A percentile compares a stretch with the other conserved stretches of the same genome.
Evolutionary conservation across 2,329 filamentous ascomycete species (phyloP).

Genomic region (Penicillium hordei): DNA sequence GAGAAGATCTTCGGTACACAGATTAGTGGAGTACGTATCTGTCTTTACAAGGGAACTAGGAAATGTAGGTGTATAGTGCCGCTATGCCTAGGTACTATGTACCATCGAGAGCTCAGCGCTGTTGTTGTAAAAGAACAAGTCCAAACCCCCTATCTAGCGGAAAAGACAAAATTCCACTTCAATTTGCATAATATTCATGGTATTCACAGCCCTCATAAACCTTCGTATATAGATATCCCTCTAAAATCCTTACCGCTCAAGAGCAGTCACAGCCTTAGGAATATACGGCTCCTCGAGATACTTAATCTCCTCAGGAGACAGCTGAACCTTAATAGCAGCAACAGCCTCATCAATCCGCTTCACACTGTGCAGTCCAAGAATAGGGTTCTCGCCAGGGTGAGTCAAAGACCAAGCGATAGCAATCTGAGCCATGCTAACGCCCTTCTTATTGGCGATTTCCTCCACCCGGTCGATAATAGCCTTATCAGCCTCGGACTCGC

Average conservation of each 20-base stretch:
- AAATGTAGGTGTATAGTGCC: neutral
- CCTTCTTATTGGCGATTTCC: slow-evolving; percentile 59
- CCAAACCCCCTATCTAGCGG: neutral
- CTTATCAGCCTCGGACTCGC: slow-evolving; percentile 50
- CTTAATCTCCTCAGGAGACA: slow-evolving; percentile 60
- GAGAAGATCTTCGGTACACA: neutral
- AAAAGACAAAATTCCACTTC: neutral
- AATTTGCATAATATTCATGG: neutral
- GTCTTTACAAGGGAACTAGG: neutral
- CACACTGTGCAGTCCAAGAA: slow-evolving; percentile 61
- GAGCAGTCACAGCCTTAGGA: slow-evolving; percentile 44
- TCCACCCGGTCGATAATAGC: slow-evolving; percentile 57
- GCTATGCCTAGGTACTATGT: neutral
- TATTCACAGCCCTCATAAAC: neutral
- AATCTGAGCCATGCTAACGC: slow-evolving; percentile 63
- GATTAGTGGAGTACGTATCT: neutral
- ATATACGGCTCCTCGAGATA: slow-evolving; percentile 64
- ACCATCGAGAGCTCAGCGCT: neutral
- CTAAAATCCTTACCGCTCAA: slow-evolving; percentile 27
- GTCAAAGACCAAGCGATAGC: slow-evolving; percentile 63
- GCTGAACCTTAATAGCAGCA: slow-evolving; percentile 44
- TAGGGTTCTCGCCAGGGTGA: slow-evolving; percentile 56
- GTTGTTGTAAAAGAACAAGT: neutral
- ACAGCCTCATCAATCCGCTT: slow-evolving; percentile 64
- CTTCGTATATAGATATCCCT: neutral